phyloP scores from a whole-genome alignment of 2,329 filamentous ascomycete genomes.

The Alternaria tenuissima region DNA sequence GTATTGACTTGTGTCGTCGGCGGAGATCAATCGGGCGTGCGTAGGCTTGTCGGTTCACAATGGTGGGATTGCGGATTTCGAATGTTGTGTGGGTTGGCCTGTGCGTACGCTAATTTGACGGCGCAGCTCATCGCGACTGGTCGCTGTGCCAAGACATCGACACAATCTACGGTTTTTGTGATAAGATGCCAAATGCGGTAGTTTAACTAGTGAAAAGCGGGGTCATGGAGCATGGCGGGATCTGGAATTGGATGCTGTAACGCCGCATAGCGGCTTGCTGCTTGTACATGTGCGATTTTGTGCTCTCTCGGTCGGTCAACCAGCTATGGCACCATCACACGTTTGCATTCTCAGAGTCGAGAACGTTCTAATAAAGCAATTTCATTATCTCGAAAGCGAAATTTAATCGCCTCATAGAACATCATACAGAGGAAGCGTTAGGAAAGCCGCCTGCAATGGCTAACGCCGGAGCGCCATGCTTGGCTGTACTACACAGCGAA shows the following conservation, averaged over 20 bases:
- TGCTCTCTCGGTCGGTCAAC: background rate
- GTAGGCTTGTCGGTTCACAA: constrained; percentile 17
- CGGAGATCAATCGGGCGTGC: constrained; percentile 16
- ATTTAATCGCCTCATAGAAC: background rate
- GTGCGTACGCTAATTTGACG: constrained; percentile 10
- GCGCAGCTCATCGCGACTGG: constrained; percentile 4
- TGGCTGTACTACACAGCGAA: constrained; percentile 8
- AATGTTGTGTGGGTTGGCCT: constrained; percentile 19
- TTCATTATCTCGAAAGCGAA: background rate
- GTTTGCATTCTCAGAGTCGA: background rate
- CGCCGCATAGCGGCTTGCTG: background rate
- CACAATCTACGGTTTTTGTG: background rate
- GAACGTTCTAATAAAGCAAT: background rate
- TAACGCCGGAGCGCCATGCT: constrained; percentile 22
- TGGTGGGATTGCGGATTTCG: constrained; percentile 9
- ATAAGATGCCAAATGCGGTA: constrained; percentile 5
- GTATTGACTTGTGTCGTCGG: constrained; percentile 18
- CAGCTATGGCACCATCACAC: background rate
- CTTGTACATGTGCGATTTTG: background rate
- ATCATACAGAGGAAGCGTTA: background rate
- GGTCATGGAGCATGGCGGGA: background rate
- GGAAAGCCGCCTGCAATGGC: background rate
- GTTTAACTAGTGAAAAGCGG: background rate
- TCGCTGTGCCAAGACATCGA: constrained; percentile 15
- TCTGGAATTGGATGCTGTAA: background rate